A percentile compares a stretch with the other conserved stretches of the same genome.
phyloP scores from a whole-genome alignment of 805 yeast genomes.

The Saturnispora halmiae region DNA sequence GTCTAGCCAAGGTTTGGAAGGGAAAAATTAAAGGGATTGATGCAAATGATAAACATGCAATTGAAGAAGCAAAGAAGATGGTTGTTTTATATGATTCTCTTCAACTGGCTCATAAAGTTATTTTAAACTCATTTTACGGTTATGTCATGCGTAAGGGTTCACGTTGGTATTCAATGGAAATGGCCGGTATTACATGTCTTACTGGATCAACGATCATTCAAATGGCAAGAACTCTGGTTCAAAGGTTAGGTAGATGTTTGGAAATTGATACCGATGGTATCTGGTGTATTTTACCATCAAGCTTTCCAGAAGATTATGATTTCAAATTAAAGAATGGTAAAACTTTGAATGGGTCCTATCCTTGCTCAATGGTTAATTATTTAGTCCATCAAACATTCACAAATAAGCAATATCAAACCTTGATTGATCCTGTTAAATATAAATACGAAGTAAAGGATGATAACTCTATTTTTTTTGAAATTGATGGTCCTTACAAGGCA shows the following conservation, averaged over 20 bases:
- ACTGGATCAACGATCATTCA: conserved; percentile 98
- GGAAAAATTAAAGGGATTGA: conserved; percentile 55
- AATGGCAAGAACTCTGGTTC: conserved; percentile 89
- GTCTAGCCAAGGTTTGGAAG: conserved; percentile 90
- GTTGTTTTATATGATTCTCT: conserved; percentile 87
- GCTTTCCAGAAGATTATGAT: conserved; percentile 84
- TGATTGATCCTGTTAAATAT: conserved; percentile 58
- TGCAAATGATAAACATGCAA: conserved; percentile 45
- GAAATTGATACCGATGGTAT: conserved; percentile 99
- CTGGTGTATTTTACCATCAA: conserved; percentile 93
- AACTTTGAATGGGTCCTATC: conserved; percentile 70
- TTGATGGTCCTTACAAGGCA: conserved; percentile 97
- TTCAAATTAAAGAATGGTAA: conserved; percentile 72
- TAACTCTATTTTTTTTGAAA: conserved; percentile 93
- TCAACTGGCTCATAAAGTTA: conserved; percentile 95
- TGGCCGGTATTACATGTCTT: conserved; percentile 98
- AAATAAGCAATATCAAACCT: conserved; percentile 86
- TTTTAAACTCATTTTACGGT: conserved; percentile 92
- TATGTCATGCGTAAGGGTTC: conserved; percentile 99
- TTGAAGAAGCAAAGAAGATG: conserved; percentile 91
- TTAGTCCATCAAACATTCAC: conserved; percentile 87
- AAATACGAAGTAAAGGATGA: conserved; percentile 75
- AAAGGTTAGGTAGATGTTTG: conserved; percentile 86
- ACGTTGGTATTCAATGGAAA: conserved; percentile 98
- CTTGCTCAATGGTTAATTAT: conserved; percentile 93